A percentile compares a stretch with the other conserved stretches of the same genome.
Conservation (phyloP, 371 early-diverging fungal species). For the Mortierella sp. region DNA sequence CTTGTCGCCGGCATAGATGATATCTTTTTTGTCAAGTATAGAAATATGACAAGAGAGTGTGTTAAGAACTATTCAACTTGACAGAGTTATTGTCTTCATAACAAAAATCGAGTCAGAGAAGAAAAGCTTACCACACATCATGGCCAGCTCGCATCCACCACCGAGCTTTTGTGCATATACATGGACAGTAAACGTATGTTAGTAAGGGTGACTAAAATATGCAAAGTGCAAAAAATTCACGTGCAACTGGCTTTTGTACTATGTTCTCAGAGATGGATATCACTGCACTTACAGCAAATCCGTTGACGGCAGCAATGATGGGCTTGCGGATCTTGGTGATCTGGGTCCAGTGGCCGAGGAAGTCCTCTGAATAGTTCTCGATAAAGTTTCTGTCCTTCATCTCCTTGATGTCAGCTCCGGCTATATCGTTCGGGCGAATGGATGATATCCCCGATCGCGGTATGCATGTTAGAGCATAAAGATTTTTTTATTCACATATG, state of each 20-base stretch:
- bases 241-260: neutral
- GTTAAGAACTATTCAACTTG: no score
- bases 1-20: constrained; percentile 98
- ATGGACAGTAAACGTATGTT: neutral
- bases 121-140: constrained; percentile 87
- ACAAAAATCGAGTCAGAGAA: neutral
- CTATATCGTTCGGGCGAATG: constrained; percentile 55
- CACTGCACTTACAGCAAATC: constrained; percentile 90
- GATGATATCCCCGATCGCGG: no score
- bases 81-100: neutral
- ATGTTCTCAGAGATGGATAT: no score
- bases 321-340: constrained; percentile 94
- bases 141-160: constrained; percentile 98
- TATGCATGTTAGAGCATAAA: no score
- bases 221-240: constrained; percentile 3
- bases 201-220: neutral
- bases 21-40: constrained; percentile 59
- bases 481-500: no score
- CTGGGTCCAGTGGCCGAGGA: constrained; percentile 94
- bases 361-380: constrained; percentile 89
- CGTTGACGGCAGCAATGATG: constrained; percentile 97
- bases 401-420: constrained; percentile 99
- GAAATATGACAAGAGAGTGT: neutral
- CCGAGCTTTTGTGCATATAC: constrained; percentile 91
- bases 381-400: constrained; percentile 91